Base-by-base conservation (phyloP, 805 yeast species). In the Kazachstania martiniae region DNA sequence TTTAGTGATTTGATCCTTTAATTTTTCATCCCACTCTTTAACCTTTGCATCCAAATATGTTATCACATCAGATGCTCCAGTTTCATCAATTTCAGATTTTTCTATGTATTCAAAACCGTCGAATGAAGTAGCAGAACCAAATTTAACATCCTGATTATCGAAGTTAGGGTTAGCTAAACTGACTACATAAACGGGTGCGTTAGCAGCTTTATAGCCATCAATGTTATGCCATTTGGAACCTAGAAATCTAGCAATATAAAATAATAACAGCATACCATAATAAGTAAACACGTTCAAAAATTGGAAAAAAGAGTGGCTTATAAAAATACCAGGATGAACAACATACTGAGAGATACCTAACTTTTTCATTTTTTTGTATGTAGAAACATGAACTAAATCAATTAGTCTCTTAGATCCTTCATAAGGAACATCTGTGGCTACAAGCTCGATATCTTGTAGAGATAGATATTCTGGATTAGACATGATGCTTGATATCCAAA, bases 281-380 rank as follows among this genome's bases (percentile, higher is more conserved):
- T 74, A 83, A 1, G 94, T 78, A 54, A 87, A 65, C 4, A 80
- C 58, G 51, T 85, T 86, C 52, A 91, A 67, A 45, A 70, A 82
- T 44, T 75, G 72, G 56, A 71, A 75, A 46, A 83, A 85, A 3
- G 93, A 79, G 39, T 77, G 77, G 33, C 93, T 79, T 15, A 79
- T 78, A 57, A 91, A 86, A 18, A 91, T 83, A 12, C 99, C 98
- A 0, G 99, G 99, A 38, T 91, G 95, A 4, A 82, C 75, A 21
- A 89, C 60, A 58, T 82, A 86, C 49, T 81, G 86, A 30, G 62
- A 64, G 30, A 89, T 70, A 1, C 77, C 80, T 32, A 66, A 50
- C 9, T 67, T 46, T 19, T 59, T 44, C 48, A 84, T 59, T 13
- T 60, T 43, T 37, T 69, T 52, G 53, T 72, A 81, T 2, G 86